Base-by-base conservation (phyloP, 345 rosid species). In the Raphanus sativus region DNA sequence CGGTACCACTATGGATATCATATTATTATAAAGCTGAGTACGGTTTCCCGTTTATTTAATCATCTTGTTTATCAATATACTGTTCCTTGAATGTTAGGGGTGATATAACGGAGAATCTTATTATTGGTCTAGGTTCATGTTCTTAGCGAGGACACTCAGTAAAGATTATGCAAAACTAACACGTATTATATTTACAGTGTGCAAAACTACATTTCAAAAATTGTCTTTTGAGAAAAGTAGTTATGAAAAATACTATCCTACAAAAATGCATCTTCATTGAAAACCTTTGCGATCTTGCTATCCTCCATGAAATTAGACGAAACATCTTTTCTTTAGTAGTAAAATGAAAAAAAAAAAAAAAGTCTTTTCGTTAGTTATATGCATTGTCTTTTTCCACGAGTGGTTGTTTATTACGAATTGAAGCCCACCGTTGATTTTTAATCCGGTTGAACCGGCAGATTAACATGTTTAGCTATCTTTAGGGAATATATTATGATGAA, bases 51-150 rank as follows among this genome's bases (percentile, higher is more conserved):
- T 25, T 12, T 65, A 21, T 50, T 58, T 36, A 17, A 55, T 56
- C 61, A 56, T 64, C 17, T 9, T 25, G 36, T 45, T 65, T 65
- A 58, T 65, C 65, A 65, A 12, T 0, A 13, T 26, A 70, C 58
- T 71, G 67, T 56, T 61, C 2, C 52, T 65, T 70, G 38, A 76
- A 10, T 69, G 65, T 52, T 69, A 29, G 13, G 16, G 40, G 21
- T 76, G 38, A 50, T 34, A 48, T 45, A 32, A 33, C 8, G 42
- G 42, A 34, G 32, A 62, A 61, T 70, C 75, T 76, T 33, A 34
- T n/a, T 34, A 50, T 61, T 42, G 62, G 74, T 69, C 62, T 68
- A 76, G 69, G 74, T 76, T 33, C 74, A 62, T 69, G 69, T 25
- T 76, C 69, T 69, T 24, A 69, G 36, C 30, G 78, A 54, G 62